Evolutionary conservation across 1,139 yeast species (phyloP).

Genomic region (Trichomonascaceae sp.): DNA sequence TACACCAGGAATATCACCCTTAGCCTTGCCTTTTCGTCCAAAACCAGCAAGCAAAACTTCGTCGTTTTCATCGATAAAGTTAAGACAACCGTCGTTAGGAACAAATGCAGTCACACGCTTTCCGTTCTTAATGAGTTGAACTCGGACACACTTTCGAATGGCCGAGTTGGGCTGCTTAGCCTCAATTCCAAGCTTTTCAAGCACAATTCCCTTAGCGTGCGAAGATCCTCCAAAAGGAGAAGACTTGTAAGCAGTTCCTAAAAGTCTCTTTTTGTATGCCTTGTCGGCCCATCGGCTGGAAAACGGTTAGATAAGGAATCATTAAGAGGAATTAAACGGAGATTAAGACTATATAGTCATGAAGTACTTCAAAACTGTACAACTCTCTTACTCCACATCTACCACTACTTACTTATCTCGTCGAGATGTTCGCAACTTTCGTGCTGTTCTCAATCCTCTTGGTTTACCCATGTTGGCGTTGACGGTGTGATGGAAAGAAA

Average conservation of each 20-base stretch:
- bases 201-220: constrained; percentile 99
- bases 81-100: constrained; percentile 99
- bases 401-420: constrained; percentile 65
- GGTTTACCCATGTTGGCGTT: constrained; percentile 68
- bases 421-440: constrained; percentile 99
- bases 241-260: constrained; percentile 99
- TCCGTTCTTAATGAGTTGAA: constrained; percentile 99
- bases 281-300: constrained; percentile 96
- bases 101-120: constrained; percentile 99
- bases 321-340: background rate
- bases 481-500: constrained; percentile 6
- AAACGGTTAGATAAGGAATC: background rate
- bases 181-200: constrained; percentile 99
- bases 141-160: constrained; percentile 99
- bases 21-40: constrained; percentile 99
- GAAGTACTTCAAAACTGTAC: no score
- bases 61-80: constrained; percentile 99
- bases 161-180: constrained; percentile 99
- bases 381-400: background rate
- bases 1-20: constrained; percentile 99
- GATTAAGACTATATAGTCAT: background rate
- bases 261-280: constrained; percentile 95
- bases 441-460: constrained; percentile 99
- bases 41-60: constrained; percentile 99
- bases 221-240: constrained; percentile 99